Evolutionary conservation across 2,329 filamentous ascomycete species (phyloP).

Genomic region (Podosphaera xanthii): DNA sequence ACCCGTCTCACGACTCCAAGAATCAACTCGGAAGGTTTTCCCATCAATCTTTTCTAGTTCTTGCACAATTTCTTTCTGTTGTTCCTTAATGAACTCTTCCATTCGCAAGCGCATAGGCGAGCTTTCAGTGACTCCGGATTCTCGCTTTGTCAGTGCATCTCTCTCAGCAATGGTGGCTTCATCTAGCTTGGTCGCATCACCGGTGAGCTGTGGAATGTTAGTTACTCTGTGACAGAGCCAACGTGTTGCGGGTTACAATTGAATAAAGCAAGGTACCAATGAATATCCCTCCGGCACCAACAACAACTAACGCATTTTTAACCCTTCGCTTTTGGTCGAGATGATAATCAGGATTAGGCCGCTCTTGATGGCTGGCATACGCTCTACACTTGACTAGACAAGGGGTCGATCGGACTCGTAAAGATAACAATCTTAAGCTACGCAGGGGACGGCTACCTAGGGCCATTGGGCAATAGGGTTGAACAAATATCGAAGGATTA

Average conservation of each 20-base stretch:
- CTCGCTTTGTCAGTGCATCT: conserved; percentile 60
- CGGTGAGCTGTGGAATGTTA: conserved; percentile 13
- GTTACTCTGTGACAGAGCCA: conserved; percentile 2
- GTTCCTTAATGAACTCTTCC: conserved; percentile 86
- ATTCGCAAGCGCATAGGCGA: conserved; percentile 95
- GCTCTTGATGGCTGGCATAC: background rate
- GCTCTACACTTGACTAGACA: background rate
- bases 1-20: conserved; percentile 70
- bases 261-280: conserved; percentile 25
- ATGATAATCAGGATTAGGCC: background rate
- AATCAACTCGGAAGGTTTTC: conserved; percentile 57
- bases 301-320: background rate
- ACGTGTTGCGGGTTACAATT: conserved; percentile 19
- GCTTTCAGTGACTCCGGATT: conserved; percentile 46
- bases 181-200: conserved; percentile 26
- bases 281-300: conserved; percentile 22
- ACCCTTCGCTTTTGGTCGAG: background rate
- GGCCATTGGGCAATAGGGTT: too few species aligned
- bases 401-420: too few species aligned
- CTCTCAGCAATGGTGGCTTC: conserved; percentile 57
- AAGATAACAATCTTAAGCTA: too few species aligned
- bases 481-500: too few species aligned
- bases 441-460: too few species aligned
- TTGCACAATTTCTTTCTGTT: conserved; percentile 69
- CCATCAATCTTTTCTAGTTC: conserved; percentile 71